Conservation (phyloP, 1,284 basidiomycete species). For the Leucoagaricus sp. region DNA sequence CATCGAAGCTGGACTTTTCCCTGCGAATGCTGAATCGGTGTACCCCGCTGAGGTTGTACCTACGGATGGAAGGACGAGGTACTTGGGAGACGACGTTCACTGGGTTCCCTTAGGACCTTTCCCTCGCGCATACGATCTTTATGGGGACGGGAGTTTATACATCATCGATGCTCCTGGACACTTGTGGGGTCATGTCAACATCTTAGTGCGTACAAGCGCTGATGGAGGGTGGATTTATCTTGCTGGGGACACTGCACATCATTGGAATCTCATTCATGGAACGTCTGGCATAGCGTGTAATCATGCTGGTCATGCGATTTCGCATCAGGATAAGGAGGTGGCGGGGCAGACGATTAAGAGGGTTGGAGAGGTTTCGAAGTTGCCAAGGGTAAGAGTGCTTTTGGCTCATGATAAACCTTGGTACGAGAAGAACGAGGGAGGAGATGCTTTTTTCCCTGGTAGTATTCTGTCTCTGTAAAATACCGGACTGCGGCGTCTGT, state of each 20-base stretch:
- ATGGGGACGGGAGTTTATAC: constrained; percentile 57
- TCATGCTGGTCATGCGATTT: constrained; percentile 32
- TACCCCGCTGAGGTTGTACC: constrained; percentile 24
- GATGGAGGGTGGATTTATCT: constrained; percentile 59
- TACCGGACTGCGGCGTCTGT: no score
- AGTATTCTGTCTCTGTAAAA: constrained; percentile 32
- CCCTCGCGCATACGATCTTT: constrained; percentile 51
- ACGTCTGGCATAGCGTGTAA: constrained; percentile 41
- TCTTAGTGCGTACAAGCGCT: constrained; percentile 54
- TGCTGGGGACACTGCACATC: constrained; percentile 56
- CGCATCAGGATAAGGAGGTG: constrained; percentile 42
- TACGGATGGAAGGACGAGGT: constrained; percentile 36
- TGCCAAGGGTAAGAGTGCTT: constrained; percentile 45
- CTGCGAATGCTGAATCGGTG: neutral
- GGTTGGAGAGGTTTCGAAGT: constrained; percentile 39
- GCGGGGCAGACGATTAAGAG: constrained; percentile 44
- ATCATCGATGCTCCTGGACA: constrained; percentile 59
- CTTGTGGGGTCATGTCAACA: constrained; percentile 51
- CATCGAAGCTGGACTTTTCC: constrained; percentile 27
- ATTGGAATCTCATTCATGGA: constrained; percentile 51
- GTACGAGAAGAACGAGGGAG: constrained; percentile 47
- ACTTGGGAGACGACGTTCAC: constrained; percentile 27
- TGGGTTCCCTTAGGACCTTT: constrained; percentile 50
- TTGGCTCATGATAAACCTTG: constrained; percentile 55
- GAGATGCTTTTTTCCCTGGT: constrained; percentile 45